Conservation (phyloP, 768 basidiomycete species). For the Cystofilobasidium bisporidii region DNA sequence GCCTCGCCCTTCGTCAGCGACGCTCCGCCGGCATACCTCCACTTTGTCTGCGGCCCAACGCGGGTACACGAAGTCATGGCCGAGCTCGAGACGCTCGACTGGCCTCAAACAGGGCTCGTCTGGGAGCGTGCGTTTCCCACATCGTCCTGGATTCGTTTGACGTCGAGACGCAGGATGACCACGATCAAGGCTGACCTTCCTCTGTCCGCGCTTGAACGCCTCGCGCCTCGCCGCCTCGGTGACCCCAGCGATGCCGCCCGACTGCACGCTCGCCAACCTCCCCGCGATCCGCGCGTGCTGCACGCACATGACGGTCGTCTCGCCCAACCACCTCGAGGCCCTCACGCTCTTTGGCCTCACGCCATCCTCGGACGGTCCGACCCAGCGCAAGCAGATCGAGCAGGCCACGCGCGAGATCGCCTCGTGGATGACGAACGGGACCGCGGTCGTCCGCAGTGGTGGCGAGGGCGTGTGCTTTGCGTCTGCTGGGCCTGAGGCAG, state of each 20-base stretch:
- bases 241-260: conserved; percentile 3
- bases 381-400: conserved; percentile 2
- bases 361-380: neutral
- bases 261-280: neutral
- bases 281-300: neutral
- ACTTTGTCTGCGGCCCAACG: conserved; percentile 75
- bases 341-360: conserved; percentile 16
- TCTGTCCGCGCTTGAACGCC: no score
- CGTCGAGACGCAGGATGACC: no score
- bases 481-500: neutral
- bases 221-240: neutral
- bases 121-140: conserved; percentile 55
- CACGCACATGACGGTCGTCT: conserved; percentile 3
- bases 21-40: conserved; percentile 49
- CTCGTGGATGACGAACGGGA: neutral
- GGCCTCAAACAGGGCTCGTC: conserved; percentile 31
- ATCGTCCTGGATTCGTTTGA: no score
- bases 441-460: conserved; percentile 15
- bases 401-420: neutral
- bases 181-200: neutral
- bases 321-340: conserved; percentile 28
- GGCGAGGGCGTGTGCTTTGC: conserved; percentile 19
- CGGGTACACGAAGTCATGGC: conserved; percentile 59
- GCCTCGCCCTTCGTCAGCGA: conserved; percentile 44
- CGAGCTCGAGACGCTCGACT: conserved; percentile 49